A percentile compares a stretch with the other conserved stretches of the same genome.
These are phyloP conservation scores for Croton laevigatus DNA, from an alignment of 441 rosid species.

Conservation along the genomic window DNA sequence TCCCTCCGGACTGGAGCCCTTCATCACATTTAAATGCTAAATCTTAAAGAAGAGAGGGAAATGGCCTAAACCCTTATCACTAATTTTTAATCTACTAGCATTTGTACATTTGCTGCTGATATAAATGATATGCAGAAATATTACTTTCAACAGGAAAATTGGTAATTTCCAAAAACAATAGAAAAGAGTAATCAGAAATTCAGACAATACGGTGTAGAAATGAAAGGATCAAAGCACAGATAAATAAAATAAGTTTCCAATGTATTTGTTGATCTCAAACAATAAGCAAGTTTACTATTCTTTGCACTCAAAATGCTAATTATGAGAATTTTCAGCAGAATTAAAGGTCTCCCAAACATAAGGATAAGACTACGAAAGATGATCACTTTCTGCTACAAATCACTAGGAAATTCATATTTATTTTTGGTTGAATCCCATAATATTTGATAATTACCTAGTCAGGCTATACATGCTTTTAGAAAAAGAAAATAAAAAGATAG, in stretches of 20 bases:
- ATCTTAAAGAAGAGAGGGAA: constrained; percentile 32
- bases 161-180: neutral
- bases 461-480: neutral
- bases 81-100: no score
- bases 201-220: neutral
- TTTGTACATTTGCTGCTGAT: neutral
- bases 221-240: neutral
- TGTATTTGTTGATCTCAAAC: neutral
- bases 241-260: neutral
- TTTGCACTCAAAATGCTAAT: neutral
- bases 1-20: constrained; percentile 47
- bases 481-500: no score
- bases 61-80: constrained; percentile 12
- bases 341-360: neutral
- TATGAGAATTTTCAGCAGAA: neutral
- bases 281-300: neutral
- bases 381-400: neutral
- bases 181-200: neutral
- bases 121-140: neutral
- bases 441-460: neutral
- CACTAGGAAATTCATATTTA: neutral
- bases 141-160: neutral
- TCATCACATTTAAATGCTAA: constrained; percentile 43
- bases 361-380: neutral
- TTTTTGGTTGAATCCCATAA: neutral